These are phyloP conservation scores for Talaromyces sp. DNA, from an alignment of 2,329 filamentous ascomycete genomes.

Conservation along the genomic window DNA sequence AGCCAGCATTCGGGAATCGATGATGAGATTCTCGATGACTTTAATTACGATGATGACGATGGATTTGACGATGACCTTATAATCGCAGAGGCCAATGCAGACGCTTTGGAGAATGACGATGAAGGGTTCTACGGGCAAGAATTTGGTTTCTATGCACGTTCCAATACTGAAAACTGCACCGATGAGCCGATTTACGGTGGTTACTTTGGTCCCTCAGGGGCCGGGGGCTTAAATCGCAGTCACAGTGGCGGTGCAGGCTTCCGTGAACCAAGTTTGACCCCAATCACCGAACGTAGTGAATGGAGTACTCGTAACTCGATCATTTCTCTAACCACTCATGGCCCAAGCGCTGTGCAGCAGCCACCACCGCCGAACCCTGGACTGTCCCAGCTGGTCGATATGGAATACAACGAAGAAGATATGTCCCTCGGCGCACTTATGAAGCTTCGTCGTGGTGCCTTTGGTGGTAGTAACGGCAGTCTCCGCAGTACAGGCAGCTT, in stretches of 20 bases:
- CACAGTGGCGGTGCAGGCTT: slow-evolving; percentile 71
- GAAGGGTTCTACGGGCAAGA: slow-evolving; percentile 95
- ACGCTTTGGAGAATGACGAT: slow-evolving; percentile 83
- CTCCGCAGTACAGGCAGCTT: slow-evolving; percentile 53
- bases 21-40: slow-evolving; percentile 43
- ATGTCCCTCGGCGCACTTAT: slow-evolving; percentile 71
- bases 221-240: slow-evolving; percentile 59
- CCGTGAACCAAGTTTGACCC: slow-evolving; percentile 86
- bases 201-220: slow-evolving; percentile 76
- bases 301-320: slow-evolving; percentile 93
- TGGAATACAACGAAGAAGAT: slow-evolving; percentile 60
- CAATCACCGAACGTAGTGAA: slow-evolving; percentile 92
- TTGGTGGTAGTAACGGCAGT: slow-evolving; percentile 76
- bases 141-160: slow-evolving; percentile 84
- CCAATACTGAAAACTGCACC: slow-evolving; percentile 44
- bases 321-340: slow-evolving; percentile 65
- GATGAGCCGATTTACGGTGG: slow-evolving; percentile 73
- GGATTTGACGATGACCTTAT: slow-evolving; percentile 82
- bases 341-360: slow-evolving; percentile 24
- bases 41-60: slow-evolving; percentile 59
- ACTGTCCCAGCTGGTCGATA: slow-evolving; percentile 68
- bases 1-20: slow-evolving; percentile 42
- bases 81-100: slow-evolving; percentile 91
- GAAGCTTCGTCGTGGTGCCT: slow-evolving; percentile 70
- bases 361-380: slow-evolving; percentile 59